phyloP scores from a whole-genome alignment of 2,329 filamentous ascomycete genomes.

The Phaeoacremonium minimum region DNA sequence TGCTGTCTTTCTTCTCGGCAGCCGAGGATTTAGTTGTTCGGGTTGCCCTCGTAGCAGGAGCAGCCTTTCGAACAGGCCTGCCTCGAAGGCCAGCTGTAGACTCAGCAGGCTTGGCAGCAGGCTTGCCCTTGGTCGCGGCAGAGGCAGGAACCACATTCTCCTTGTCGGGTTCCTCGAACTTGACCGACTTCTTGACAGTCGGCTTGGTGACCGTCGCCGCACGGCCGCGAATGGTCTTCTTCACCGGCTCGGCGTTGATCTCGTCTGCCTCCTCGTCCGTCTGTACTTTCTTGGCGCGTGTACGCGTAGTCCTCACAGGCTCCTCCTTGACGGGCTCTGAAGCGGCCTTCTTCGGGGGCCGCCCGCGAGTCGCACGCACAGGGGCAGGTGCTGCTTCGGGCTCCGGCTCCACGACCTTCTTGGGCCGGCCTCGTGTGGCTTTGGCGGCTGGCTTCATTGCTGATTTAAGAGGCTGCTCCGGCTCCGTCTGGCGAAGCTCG shows the following conservation, averaged over 20 bases:
- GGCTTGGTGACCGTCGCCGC: conserved; percentile 31
- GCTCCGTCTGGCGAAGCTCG: conserved; percentile 23
- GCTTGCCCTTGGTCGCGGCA: conserved; percentile 26
- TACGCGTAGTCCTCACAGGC: conserved; percentile 15
- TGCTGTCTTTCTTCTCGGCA: conserved; percentile 26
- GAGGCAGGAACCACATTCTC: conserved; percentile 49
- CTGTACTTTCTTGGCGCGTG: conserved; percentile 19
- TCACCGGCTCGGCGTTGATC: conserved; percentile 24
- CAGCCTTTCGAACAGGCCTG: conserved; percentile 44
- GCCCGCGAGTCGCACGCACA: conserved; percentile 17
- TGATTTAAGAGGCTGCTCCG: conserved; percentile 12
- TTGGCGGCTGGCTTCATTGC: conserved; percentile 32
- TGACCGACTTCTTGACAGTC: conserved; percentile 55
- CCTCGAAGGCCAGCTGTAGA: conserved; percentile 32
- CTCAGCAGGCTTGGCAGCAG: conserved; percentile 25
- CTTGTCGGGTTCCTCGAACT: conserved; percentile 61
- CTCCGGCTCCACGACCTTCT: conserved; percentile 27
- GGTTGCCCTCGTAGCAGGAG: conserved; percentile 21
- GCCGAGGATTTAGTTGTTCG: conserved; percentile 16
- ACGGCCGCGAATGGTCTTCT: conserved; percentile 30
- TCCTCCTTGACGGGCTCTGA: conserved; percentile 17
- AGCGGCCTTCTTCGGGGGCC: conserved; percentile 25
- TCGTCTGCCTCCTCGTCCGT: conserved; percentile 14
- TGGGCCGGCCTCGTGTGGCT: conserved; percentile 42
- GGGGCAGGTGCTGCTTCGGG: conserved; percentile 12